These are phyloP conservation scores for Jasminum sambac DNA, from an alignment of 257 asterid species.

Conservation along the genomic window DNA sequence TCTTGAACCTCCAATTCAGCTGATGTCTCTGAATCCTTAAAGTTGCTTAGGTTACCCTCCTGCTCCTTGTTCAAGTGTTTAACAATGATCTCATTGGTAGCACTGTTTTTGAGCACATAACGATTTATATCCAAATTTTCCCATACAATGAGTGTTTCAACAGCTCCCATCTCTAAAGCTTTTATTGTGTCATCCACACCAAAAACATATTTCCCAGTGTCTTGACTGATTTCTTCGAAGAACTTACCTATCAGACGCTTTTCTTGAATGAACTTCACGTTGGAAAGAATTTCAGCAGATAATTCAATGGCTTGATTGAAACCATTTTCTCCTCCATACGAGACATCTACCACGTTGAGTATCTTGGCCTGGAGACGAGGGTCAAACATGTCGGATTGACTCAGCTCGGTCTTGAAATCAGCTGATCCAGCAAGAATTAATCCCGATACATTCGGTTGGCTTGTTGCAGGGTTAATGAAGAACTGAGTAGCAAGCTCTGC, in stretches of 20 bases:
- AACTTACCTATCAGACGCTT: constrained; percentile 58
- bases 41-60: constrained; percentile 55
- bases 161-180: constrained; percentile 65
- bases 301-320: constrained; percentile 66
- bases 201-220: constrained; percentile 63
- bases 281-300: constrained; percentile 63
- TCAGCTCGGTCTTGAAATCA: constrained; percentile 64
- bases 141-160: constrained; percentile 62
- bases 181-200: constrained; percentile 61
- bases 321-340: constrained; percentile 67
- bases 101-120: constrained; percentile 42
- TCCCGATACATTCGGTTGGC: constrained; percentile 64
- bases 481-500: constrained; percentile 72
- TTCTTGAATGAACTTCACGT: constrained; percentile 64
- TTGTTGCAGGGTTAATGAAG: constrained; percentile 56
- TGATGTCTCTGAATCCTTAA: constrained; percentile 36
- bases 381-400: constrained; percentile 69
- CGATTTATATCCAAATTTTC: constrained; percentile 56
- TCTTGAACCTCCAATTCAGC: constrained; percentile 60
- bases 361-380: constrained; percentile 65
- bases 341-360: constrained; percentile 62
- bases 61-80: constrained; percentile 47
- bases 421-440: constrained; percentile 67
- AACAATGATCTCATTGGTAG: constrained; percentile 42
- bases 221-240: constrained; percentile 66